These are phyloP conservation scores for Dothiorella sarmentorum DNA, from an alignment of 2,329 filamentous ascomycete species.

Conservation along the genomic window DNA sequence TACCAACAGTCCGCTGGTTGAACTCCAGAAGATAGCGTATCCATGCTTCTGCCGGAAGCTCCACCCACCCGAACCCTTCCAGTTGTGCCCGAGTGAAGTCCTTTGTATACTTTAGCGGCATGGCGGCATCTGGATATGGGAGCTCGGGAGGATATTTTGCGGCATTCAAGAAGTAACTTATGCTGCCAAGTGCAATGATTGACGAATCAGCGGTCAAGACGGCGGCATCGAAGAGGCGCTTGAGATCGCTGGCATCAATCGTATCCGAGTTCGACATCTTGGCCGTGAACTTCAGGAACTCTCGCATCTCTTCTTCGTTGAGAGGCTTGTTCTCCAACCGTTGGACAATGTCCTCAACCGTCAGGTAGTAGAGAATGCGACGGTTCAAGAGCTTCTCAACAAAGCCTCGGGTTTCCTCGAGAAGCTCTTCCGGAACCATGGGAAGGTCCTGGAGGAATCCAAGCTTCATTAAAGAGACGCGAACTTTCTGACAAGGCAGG, in stretches of 20 bases:
- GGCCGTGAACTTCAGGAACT: slow-evolving; percentile 82
- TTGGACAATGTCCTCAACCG: slow-evolving; percentile 76
- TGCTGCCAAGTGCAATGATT: slow-evolving; percentile 72
- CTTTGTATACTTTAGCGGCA: slow-evolving; percentile 81
- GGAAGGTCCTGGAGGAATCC: slow-evolving; percentile 87
- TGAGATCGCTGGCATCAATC: slow-evolving; percentile 65
- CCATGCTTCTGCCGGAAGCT: slow-evolving; percentile 84
- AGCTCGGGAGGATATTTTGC: slow-evolving; percentile 54
- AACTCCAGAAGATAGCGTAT: slow-evolving; percentile 52
- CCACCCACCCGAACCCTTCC: slow-evolving; percentile 78
- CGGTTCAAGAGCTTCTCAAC: slow-evolving; percentile 78
- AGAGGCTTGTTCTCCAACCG: slow-evolving; percentile 82
- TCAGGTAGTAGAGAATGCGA: slow-evolving; percentile 83
- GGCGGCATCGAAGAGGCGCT: slow-evolving; percentile 72
- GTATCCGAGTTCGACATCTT: slow-evolving; percentile 69
- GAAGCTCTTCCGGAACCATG: slow-evolving; percentile 73
- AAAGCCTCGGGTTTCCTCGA: slow-evolving; percentile 65
- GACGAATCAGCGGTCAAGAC: slow-evolving; percentile 58
- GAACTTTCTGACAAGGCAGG: slow-evolving; percentile 76
- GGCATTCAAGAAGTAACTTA: slow-evolving; percentile 79
- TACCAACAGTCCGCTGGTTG: slow-evolving; percentile 32
- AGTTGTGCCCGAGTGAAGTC: slow-evolving; percentile 64
- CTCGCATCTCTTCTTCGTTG: slow-evolving; percentile 69
- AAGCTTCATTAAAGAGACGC: slow-evolving; percentile 66
- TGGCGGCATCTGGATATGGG: slow-evolving; percentile 27